Base-by-base conservation (phyloP, 2,329 filamentous ascomycete species). In the Monilinia aucupariae region DNA sequence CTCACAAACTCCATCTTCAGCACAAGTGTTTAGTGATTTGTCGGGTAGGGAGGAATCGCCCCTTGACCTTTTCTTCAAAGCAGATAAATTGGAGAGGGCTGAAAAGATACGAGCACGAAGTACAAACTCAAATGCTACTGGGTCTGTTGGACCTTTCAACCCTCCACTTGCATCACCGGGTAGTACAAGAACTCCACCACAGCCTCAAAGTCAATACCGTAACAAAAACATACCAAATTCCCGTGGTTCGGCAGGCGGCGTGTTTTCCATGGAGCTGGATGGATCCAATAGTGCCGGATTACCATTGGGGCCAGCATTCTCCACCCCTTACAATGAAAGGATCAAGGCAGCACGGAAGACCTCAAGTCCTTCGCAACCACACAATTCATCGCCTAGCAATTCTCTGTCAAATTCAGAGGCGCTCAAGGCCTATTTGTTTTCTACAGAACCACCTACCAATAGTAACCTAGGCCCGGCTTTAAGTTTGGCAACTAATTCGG, bases 11-110 rank as follows among this genome's bases (percentile, higher is more conserved):
- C 79, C 73, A 67, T 75, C 73, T 22, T 65, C 78, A 79, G 65
- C 80, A 77, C 27, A 82, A 80, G 34, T 81, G 80, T 61, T 82
- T 82, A 30, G 79, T 79, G 15, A 83, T 78, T 37, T 80, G 83
- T 72, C 76, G 78, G 68, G 77, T 81, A 74, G 80, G 62, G 78
- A 85, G 64, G 84, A 90, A 65, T 96, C 92, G 13, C 92, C 92
- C 0, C 80, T 97, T 5, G 92, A 97, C 71, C 83, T 96, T 66
- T 88, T 97, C 73, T 97, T 97, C 79, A 88, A 88, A 65, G 92
- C 91, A 41, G 90, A 96, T 69, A 85, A 89, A 56, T 88, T 90
- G 65, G 90, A 94, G 75, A 89, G 86, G 72, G 86, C 86, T 60
- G 90, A 94, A 75, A 89, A 86, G 72, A 85, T 86, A 62, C 80